Evolutionary conservation across 805 yeast genomes (phyloP).

Genomic region (Monosporozyma servazzii): DNA sequence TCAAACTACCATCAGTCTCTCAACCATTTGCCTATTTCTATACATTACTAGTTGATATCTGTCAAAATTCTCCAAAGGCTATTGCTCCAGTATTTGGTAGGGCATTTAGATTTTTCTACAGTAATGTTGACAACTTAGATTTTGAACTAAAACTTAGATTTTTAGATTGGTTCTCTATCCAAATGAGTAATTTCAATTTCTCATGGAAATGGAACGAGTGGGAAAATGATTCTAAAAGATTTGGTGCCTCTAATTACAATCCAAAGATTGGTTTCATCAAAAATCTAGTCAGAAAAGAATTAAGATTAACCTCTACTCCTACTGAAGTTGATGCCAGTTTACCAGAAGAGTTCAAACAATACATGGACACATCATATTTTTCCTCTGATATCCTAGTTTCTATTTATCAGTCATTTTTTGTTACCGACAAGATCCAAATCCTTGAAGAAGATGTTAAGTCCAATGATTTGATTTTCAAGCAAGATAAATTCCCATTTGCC

Average conservation of each 20-base stretch:
- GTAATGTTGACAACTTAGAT: conserved; percentile 57
- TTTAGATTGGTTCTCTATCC: conserved; percentile 87
- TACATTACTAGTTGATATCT: conserved; percentile 76
- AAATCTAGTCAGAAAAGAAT: conserved; percentile 74
- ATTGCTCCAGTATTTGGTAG: conserved; percentile 94
- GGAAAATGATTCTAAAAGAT: conserved; percentile 49
- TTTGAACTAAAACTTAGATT: conserved; percentile 65
- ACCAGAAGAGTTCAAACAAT: conserved; percentile 45
- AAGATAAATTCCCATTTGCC: conserved; percentile 31
- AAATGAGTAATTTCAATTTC: conserved; percentile 85
- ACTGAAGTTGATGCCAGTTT: conserved; percentile 64
- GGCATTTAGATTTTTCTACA: conserved; percentile 75
- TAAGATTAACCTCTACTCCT: conserved; percentile 63
- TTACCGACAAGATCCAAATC: conserved; percentile 17
- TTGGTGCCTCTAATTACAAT: conserved; percentile 43
- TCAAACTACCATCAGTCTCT: conserved; percentile 59
- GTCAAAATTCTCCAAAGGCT: conserved; percentile 69
- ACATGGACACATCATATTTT: conserved; percentile 38
- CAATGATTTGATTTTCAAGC: conserved; percentile 33
- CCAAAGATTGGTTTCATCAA: conserved; percentile 67
- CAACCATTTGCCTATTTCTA: conserved; percentile 73
- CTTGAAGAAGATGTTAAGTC: conserved; percentile 22
- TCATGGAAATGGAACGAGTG: conserved; percentile 99
- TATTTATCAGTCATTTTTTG: conserved; percentile 31
- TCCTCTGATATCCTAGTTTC: conserved; percentile 27